Evolutionary conservation across 139 green algal species (phyloP), one percentile per base, ranked within the genome.

Genomic region (Chlamydomonas schloesseri): DNA sequence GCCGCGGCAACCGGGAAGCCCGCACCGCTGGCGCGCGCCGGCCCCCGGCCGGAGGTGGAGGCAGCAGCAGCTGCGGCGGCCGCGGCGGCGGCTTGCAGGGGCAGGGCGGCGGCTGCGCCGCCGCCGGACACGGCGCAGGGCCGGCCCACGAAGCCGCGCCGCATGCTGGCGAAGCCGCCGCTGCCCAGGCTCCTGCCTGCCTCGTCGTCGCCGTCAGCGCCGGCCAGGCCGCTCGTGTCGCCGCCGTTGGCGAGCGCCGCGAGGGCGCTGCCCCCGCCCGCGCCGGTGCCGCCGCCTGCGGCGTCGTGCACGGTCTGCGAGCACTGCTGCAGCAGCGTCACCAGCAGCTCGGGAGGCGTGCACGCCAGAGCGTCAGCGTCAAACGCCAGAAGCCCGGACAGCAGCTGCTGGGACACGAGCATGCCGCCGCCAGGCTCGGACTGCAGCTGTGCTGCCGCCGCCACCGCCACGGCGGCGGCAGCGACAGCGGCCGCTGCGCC

Each of bases 331-430:
- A 90, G 60, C 53, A 87, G 73, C 1, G 57, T 18, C 10, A 90
- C 87, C 37, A 90, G 80, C n/a, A 90, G 73, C 80, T 90, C 80
- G 11, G 87, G 87, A 0, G 87, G 87, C 29, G 80, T 88, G 47
- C 31, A 60, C 4, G 68, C 31, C 5, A 90, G 80, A 1, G 73
- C 79, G 36, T 85, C 80, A 0, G 87, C 62, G 33, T 77, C 73
- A 11, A 90, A 81, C 11, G 72, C 73, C 10, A 70, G 23, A n/a
- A 74, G 69, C 1, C 85, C 85, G 0, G 69, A 29, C 24, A 89
- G 64, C 57, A 89, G 70, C 77, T 75, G 85, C 72, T 74, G 85
- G 23, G 69, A 80, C 10, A 86, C 73, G 11, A 86, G 69, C 79
- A 85, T 68, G 67, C 79, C 67, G 46, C 79, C 79, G 33, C 79